phyloP scores from a whole-genome alignment of 192 early-diverging fungal species.

The Geranomyces michiganensis region DNA sequence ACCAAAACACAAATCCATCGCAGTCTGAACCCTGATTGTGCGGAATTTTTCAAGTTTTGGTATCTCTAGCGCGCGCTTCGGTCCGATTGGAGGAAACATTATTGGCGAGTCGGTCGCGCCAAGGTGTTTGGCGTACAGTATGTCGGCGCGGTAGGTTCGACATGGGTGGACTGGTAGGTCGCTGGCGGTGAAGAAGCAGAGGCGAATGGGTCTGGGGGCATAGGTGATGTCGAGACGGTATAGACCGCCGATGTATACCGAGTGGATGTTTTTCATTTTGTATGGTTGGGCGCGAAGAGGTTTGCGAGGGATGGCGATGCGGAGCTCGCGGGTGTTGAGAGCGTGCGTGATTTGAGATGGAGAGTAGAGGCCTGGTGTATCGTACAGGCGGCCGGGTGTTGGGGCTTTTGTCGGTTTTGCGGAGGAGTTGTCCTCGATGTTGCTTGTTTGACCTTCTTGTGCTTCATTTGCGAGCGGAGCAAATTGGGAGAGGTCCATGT shows the following conservation, averaged over 20 bases:
- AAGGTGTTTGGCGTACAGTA: constrained; percentile 13
- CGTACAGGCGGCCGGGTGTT: constrained; percentile 19
- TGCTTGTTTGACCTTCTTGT: background rate
- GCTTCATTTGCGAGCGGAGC: background rate
- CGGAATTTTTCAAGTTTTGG: background rate
- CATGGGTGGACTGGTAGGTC: constrained; percentile 24
- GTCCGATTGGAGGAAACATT: constrained; percentile 20
- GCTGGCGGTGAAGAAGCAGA: constrained; percentile 8
- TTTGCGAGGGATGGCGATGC: constrained; percentile 1
- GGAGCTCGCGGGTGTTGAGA: constrained; percentile 17
- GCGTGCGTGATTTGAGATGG: constrained; percentile 25
- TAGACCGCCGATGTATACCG: constrained; percentile 30
- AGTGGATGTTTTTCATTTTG: background rate
- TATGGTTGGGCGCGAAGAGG: background rate
- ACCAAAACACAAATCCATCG: constrained; percentile 9
- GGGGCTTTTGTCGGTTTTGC: background rate
- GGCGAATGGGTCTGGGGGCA: background rate
- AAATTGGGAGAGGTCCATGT: constrained; percentile 9
- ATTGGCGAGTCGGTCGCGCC: background rate
- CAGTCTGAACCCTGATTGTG: background rate
- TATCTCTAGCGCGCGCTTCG: background rate
- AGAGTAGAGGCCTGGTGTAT: constrained; percentile 29
- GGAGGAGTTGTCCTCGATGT: background rate
- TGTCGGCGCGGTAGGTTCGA: constrained; percentile 8
- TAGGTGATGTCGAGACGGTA: constrained; percentile 7